These are phyloP conservation scores for Pseudocercospora fuligena DNA, from an alignment of 2,329 filamentous ascomycete genomes.

Conservation along the genomic window DNA sequence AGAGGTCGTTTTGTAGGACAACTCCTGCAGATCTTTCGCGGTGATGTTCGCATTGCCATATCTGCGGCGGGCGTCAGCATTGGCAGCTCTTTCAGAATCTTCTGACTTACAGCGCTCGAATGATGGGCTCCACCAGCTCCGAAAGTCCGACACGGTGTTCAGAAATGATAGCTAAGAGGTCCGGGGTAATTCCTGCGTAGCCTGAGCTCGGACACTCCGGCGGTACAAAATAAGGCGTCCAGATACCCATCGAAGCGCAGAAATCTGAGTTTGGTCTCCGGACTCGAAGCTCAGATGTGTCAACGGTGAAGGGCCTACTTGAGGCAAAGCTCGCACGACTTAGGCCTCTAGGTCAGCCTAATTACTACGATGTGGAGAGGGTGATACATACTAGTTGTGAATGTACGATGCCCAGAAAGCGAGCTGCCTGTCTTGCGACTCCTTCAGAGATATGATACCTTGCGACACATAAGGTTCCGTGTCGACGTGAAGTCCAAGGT, in stretches of 20 bases:
- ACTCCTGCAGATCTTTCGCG: constrained; percentile 46
- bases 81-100: neutral
- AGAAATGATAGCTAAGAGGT: neutral
- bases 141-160: constrained; percentile 44
- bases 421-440: constrained; percentile 47
- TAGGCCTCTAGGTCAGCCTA: neutral
- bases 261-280: constrained; percentile 42
- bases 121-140: constrained; percentile 50
- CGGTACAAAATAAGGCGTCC: neutral
- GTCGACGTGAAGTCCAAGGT: constrained; percentile 51
- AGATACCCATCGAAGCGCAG: neutral
- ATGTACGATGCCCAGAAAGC: constrained; percentile 53
- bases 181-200: neutral
- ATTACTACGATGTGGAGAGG: neutral
- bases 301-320: constrained; percentile 50
- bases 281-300: constrained; percentile 48
- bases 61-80: neutral
- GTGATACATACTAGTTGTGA: neutral
- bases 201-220: neutral
- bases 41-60: constrained; percentile 31
- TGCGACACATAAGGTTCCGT: constrained; percentile 47
- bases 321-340: constrained; percentile 50
- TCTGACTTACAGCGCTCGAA: constrained; percentile 44
- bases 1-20: constrained; percentile 40
- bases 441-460: constrained; percentile 45